Conservation (phyloP, 768 basidiomycete species). For the Collybia mongolica region DNA sequence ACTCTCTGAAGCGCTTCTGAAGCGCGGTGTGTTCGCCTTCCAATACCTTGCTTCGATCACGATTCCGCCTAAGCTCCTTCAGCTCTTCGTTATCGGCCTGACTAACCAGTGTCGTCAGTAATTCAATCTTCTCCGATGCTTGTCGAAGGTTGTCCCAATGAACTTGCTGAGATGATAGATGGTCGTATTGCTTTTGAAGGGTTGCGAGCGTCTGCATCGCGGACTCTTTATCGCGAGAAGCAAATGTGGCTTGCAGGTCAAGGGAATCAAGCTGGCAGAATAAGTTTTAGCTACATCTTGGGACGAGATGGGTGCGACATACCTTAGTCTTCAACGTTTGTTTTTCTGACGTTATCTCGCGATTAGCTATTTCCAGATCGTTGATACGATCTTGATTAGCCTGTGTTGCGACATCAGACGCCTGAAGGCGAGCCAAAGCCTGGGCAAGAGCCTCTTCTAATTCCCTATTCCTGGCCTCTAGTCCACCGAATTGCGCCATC, state of each 20-base stretch:
- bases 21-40: conserved; percentile 67
- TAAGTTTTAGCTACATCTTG: conserved; percentile 10
- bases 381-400: conserved; percentile 56
- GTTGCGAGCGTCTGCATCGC: conserved; percentile 45
- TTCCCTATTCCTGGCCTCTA: conserved; percentile 54
- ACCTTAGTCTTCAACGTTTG: conserved; percentile 62
- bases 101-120: conserved; percentile 57
- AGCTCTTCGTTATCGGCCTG: conserved; percentile 72
- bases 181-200: conserved; percentile 62
- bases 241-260: conserved; percentile 55
- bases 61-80: conserved; percentile 63
- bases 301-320: conserved; percentile 15
- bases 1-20: conserved; percentile 73
- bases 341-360: conserved; percentile 55
- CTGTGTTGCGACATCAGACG: conserved; percentile 68
- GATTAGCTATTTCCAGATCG: conserved; percentile 61
- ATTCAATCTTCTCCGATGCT: conserved; percentile 71
- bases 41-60: conserved; percentile 60
- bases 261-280: conserved; percentile 54
- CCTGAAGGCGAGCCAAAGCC: conserved; percentile 68
- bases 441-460: conserved; percentile 74
- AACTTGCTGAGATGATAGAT: conserved; percentile 58
- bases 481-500: conserved; percentile 40
- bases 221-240: conserved; percentile 62
- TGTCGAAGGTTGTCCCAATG: conserved; percentile 78